Base-by-base conservation (phyloP, 768 basidiomycete genomes). In the Leccinum disarticulatum region DNA sequence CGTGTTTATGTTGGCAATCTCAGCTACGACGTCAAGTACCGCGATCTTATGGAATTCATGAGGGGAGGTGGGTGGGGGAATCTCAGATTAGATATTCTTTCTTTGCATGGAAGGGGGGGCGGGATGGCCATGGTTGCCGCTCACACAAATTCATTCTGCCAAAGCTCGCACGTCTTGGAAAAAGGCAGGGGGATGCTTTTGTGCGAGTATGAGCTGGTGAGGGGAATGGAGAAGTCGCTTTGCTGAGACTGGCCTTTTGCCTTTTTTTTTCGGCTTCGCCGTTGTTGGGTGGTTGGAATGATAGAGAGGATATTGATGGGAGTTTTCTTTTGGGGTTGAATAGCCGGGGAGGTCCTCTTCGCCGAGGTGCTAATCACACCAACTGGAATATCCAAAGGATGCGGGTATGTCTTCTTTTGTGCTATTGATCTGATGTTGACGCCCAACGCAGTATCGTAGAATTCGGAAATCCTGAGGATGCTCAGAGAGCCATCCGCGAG, bases 261-360 rank as follows among this genome's bases (percentile, higher is more conserved):
- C 67, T 70, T 74, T 74, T 68, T 70, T 72, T 76, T 66, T 75
- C 61, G 67, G 72, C 75, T 77, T 77, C 66, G 73, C 74, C 74
- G 68, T 74, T 79, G 73, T 74, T 74, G 79, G 80, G 73, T 71
- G 84, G 75, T 61, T 73, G 75, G 72, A 89, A 84, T 81, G 57
- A 70, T 59, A 80, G 85, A 84, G 87, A 88, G 88, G 88, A 90
- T 88, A 90, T 92, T 92, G 87, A 91, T 90, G 87, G 89, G 88
- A 87, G 87, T 83, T 91, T 88, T 90, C 84, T 81, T 86, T 84
- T 87, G 81, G 86, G 87, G 87, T 80, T 87, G 83, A 83, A 85
- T 88, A 96, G 96, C 93, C 87, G 96, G 96, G 83, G 95, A 95
- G 83, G 95, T 98, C 74, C 88, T 96, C 77, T 99, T 99, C 87